Base-by-base conservation (phyloP, 805 yeast species). In the Cyberlindnera saturnus region DNA sequence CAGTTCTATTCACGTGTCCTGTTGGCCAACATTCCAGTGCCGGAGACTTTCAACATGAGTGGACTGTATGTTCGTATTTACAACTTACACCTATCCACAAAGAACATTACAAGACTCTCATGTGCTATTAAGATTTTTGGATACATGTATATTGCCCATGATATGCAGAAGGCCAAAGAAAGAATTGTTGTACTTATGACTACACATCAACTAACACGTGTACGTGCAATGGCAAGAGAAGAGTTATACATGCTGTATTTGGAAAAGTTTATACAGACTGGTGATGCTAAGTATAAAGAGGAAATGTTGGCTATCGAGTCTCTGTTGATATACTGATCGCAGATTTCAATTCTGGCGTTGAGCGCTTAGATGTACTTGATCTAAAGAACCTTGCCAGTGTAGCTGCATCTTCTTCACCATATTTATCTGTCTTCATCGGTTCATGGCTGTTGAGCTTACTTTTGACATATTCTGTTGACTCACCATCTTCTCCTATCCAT, bases 61-160 rank as follows among this genome's bases (percentile, higher is more conserved):
- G 61, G 66, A 1, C 56, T 80, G 5, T 75, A 66, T 36, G 65
- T 75, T 1, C 62, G 79, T 28, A 60, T 75, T 5, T 79, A 70
- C 63, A 82, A 82, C 53, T 57, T 79, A 30, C 82, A 81, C 42
- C 61, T 82, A 30, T 73, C 72, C 44, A 73, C 78, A 1, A 55
- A 66, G 5, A 69, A 67, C 40, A 36, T 64, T 7, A 43, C 59
- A 0, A 57, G 79, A 34, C 47, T 78, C 1, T 50, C 59, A 0
- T 51, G 66, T 13, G 71, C 73, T 0, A 54, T 79, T 5, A 61
- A 65, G 40, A 47, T 78, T 0, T 72, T 81, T 48, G 71, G 70
- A 6, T 62, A 63, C 35, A 43, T 81, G 29, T 52, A 62, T 4
- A 36, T 49, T 0, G 39, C 42, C 3, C 40, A 51, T 17, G 48